phyloP scores from a whole-genome alignment of 176 grass and related monocot species.

The Aegilops speltoides region DNA sequence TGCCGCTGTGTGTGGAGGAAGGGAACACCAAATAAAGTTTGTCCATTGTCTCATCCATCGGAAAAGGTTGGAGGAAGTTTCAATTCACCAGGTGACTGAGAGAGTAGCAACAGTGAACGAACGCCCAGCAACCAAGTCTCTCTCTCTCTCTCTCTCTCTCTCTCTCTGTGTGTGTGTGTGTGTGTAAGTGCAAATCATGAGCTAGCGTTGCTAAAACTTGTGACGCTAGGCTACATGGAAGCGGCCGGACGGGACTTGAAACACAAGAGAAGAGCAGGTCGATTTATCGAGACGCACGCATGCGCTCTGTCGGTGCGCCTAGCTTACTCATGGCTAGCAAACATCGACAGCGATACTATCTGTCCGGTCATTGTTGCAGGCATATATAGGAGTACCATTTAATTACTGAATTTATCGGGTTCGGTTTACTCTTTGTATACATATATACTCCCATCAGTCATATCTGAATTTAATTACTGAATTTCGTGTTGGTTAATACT shows the following conservation, averaged over 20 bases:
- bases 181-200: background rate
- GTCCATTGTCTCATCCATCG: conserved; percentile 4
- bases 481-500: background rate
- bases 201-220: conserved; percentile 44
- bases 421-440: background rate
- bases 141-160: background rate
- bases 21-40: conserved; percentile 47
- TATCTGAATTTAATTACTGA: background rate
- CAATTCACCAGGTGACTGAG: conserved; percentile 23
- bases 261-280: conserved; percentile 32
- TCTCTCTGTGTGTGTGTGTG: too few relatives aligned
- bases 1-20: conserved; percentile 21
- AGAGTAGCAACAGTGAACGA: background rate
- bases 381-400: background rate
- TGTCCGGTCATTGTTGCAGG: background rate
- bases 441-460: background rate
- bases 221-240: conserved; percentile 30
- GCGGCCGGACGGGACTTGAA: background rate
- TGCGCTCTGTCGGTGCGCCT: conserved; percentile 37
- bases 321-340: background rate
- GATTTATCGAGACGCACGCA: background rate
- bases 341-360: background rate
- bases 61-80: conserved; percentile 30
- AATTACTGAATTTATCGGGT: background rate
- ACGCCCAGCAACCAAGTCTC: background rate